Percentiles rank a stretch among this genome's conserved stretches.
These are phyloP conservation scores for Penicillium sp. DNA, from an alignment of 2,329 filamentous ascomycete species.

Conservation along the genomic window DNA sequence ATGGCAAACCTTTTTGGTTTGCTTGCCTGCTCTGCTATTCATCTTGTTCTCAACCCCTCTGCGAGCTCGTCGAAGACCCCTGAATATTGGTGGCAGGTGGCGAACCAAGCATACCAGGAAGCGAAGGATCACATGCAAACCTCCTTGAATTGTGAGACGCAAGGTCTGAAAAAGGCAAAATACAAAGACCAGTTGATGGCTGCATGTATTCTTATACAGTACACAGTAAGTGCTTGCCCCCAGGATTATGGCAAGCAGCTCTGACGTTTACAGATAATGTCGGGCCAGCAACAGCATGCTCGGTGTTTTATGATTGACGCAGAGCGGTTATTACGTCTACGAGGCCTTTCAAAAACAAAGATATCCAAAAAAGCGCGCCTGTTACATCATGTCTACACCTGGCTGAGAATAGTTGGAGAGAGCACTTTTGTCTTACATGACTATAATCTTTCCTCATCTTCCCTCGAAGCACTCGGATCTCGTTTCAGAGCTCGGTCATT, in stretches of 20 bases:
- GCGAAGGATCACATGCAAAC: conserved; percentile 35
- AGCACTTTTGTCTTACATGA: conserved; percentile 37
- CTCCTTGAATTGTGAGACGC: conserved; percentile 32
- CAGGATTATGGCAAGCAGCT: not conserved
- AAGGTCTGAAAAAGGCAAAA: conserved; percentile 34
- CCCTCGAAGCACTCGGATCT: conserved; percentile 22
- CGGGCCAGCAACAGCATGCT: conserved; percentile 34
- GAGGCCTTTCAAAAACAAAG: conserved; percentile 36
- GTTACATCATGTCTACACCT: conserved; percentile 44
- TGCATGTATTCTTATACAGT: conserved; percentile 34
- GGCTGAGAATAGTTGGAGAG: conserved; percentile 39
- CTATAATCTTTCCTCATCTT: conserved; percentile 23
- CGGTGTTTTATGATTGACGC: conserved; percentile 40
- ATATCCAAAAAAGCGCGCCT: conserved; percentile 41
- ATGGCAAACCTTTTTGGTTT: conserved; percentile 34
- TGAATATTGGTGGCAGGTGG: conserved; percentile 28
- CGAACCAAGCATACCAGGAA: conserved; percentile 27
- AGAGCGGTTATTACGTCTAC: conserved; percentile 39
- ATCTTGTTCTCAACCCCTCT: conserved; percentile 22
- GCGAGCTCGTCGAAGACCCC: conserved; percentile 9
- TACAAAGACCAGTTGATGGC: conserved; percentile 45
- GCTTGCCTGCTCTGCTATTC: conserved; percentile 31
- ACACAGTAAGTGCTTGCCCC: conserved; percentile 26
- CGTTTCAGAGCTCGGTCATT: conserved; percentile 2
- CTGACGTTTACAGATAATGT: conserved; percentile 24